These are phyloP conservation scores for Candida ovalis DNA, from an alignment of 805 yeast species.

Conservation along the genomic window DNA sequence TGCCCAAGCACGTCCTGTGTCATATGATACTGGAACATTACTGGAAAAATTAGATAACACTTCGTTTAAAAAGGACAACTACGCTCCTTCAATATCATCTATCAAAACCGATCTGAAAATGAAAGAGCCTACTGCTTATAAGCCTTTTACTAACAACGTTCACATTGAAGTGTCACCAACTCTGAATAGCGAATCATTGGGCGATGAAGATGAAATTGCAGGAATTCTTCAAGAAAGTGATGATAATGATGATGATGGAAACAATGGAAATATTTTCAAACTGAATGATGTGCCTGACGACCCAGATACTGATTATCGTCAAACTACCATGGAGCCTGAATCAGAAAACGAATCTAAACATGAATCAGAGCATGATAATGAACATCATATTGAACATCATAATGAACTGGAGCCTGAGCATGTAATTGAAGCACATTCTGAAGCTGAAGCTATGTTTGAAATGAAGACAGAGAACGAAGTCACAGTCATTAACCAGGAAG, in stretches of 20 bases:
- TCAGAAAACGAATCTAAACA: neutral
- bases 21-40: neutral
- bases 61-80: constrained; percentile 1
- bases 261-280: neutral
- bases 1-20: constrained; percentile 1
- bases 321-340: neutral
- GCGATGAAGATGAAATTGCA: constrained; percentile 2
- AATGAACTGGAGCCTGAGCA: neutral
- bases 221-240: neutral
- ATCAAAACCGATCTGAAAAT: constrained; percentile 13
- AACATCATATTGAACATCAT: neutral
- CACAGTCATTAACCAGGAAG: too few species aligned
- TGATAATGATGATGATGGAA: neutral
- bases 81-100: constrained; percentile 13
- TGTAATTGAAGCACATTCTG: neutral
- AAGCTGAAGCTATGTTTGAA: neutral
- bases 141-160: constrained; percentile 4
- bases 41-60: constrained; percentile 1
- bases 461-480: too few species aligned
- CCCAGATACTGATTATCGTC: neutral
- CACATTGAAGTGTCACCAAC: constrained; percentile 10
- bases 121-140: constrained; percentile 14
- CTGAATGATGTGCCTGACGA: neutral
- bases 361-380: neutral
- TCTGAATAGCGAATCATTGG: constrained; percentile 1